phyloP scores from a whole-genome alignment of 805 yeast genomes.

The Sungouiozyma ichnusensis region DNA sequence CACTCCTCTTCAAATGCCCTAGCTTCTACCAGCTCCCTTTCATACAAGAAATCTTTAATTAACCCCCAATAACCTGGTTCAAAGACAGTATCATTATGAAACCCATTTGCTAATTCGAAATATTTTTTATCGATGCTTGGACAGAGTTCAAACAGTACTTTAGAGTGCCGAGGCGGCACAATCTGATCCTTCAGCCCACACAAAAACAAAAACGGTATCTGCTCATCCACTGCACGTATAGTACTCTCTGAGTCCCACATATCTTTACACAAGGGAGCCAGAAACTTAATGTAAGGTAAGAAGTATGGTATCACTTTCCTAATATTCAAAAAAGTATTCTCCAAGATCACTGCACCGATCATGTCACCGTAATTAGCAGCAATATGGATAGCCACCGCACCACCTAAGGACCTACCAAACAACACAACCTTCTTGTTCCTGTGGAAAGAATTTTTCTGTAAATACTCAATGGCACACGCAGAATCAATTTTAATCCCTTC shows the following conservation, averaged over 20 bases:
- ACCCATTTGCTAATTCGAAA: conserved; percentile 45
- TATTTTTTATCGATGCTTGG: conserved; percentile 42
- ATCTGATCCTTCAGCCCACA: conserved; percentile 76
- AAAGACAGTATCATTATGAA: conserved; percentile 73
- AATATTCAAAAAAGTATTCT: conserved; percentile 78
- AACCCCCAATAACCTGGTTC: conserved; percentile 71
- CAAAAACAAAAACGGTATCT: conserved; percentile 58
- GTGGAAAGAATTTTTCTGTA: conserved; percentile 40
- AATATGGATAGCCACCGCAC: conserved; percentile 83
- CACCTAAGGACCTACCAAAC: conserved; percentile 88
- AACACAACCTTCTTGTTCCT: conserved; percentile 44
- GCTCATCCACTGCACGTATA: conserved; percentile 39
- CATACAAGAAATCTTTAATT: conserved; percentile 43
- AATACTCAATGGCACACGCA: conserved; percentile 50
- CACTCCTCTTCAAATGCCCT: no score
- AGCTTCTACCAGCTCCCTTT: conserved; percentile 22
- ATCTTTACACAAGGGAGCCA: conserved; percentile 58
- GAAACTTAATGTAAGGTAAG: conserved; percentile 52
- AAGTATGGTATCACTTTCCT: conserved; percentile 63
- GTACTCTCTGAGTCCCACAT: conserved; percentile 69
- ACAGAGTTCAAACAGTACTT: conserved; percentile 41
- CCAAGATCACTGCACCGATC: conserved; percentile 60
- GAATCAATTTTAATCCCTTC: conserved; percentile 75
- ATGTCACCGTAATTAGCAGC: conserved; percentile 46
- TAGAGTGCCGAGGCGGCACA: conserved; percentile 83